Conservation (phyloP, 768 basidiomycete species). For the Mycena metata region DNA sequence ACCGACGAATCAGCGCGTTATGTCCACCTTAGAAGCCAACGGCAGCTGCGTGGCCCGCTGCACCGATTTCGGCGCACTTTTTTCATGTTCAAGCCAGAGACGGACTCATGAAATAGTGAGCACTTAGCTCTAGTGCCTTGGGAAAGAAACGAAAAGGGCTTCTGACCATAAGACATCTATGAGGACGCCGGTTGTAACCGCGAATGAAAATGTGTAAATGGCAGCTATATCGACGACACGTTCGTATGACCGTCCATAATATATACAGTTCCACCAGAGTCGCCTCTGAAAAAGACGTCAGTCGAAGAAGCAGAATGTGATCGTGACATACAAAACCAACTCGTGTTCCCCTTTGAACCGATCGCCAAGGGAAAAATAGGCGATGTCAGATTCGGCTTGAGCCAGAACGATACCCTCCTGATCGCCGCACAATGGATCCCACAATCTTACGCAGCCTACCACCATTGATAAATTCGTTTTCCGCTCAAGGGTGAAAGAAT, state of each 20-base stretch:
- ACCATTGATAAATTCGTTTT: conserved; percentile 1
- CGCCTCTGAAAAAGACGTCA: conserved; percentile 17
- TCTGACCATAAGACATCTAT: too few relatives aligned
- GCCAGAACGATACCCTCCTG: conserved; percentile 66
- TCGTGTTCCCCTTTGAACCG: conserved; percentile 63
- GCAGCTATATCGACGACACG: neutral
- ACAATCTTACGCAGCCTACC: conserved; percentile 77
- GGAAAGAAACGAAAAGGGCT: too few relatives aligned
- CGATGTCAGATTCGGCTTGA: conserved; percentile 68
- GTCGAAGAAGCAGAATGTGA: neutral
- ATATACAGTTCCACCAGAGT: conserved; percentile 24
- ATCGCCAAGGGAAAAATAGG: conserved; percentile 72
- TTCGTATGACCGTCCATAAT: conserved; percentile 20
- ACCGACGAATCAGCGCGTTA: too few relatives aligned
- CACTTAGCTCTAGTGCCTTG: too few relatives aligned
- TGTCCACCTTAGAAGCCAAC: too few relatives aligned
- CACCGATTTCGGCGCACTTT: too few relatives aligned
- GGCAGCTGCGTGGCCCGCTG: too few relatives aligned
- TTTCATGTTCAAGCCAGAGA: too few relatives aligned
- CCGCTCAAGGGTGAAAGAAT: conserved; percentile 7
- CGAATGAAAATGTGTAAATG: too few relatives aligned
- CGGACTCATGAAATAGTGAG: too few relatives aligned
- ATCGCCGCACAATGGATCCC: conserved; percentile 66
- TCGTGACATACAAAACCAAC: conserved; percentile 68
- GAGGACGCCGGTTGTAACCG: too few relatives aligned